Evolutionary conservation across 148 eudicot species (phyloP), one percentile per base, ranked within the genome.

Genomic region (Euryodendron excelsum): DNA sequence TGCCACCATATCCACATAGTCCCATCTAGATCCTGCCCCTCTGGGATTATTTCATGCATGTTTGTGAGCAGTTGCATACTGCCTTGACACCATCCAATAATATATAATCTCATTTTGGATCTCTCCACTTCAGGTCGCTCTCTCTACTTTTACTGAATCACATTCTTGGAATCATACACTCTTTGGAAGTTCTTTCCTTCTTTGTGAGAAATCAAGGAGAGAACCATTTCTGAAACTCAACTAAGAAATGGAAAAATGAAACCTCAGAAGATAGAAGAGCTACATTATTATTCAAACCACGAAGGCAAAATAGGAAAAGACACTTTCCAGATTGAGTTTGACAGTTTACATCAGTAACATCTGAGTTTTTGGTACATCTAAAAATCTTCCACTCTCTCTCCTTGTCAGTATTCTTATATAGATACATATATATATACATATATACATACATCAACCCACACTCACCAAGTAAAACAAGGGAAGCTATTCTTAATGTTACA

Each of bases 381-480:
- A 27, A 25, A 53, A 18, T 25, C 65, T 53, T 12, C 8, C 41
- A 45, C 45, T 41, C 20, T 37, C 58, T 41, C 55, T 41, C 45
- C 59, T 65, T 33, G 82, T 80, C 65, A 80, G 68, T 58, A 74
- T 45, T 45, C 31, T 60, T 64, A n/a, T 41, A 41, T 41, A n/a
- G n/a, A 39, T 55, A 37, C 52, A 79, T 28, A 79, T 73, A 6
- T 63, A n/a, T n/a, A n/a, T n/a, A 41, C 9, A 41, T 5, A 41
- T 41, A 41, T 41, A 41, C 9, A 41, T 41, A 62, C 61, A 73
- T 39, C 28, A 59, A 36, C 68, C 25, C 65, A 8, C 60, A 55
- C 65, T 69, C 30, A 15, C n/a, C 63, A 53, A 55, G 23, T 47
- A 18, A 68, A 77, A 18, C 48, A 17, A 62, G 52, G 27, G 48